phyloP scores from a whole-genome alignment of 495 filamentous ascomycete genomes.

The Podospora anserina region DNA sequence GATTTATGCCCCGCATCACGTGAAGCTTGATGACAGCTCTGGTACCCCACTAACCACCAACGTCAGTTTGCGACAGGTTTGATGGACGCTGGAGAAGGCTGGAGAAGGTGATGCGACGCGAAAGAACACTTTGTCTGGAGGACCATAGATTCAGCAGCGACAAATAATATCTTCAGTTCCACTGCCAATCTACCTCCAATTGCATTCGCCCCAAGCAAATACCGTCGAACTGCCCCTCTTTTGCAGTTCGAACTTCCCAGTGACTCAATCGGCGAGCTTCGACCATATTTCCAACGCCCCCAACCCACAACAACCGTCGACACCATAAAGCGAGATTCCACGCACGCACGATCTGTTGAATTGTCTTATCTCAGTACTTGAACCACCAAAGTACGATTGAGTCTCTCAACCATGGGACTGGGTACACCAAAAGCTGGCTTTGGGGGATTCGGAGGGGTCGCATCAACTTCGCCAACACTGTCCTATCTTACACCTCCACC shows the following conservation, averaged over 20 bases:
- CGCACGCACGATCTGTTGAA: neutral
- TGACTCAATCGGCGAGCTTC: constrained; percentile 7
- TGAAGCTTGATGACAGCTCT: constrained; percentile 7
- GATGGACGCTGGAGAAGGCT: neutral
- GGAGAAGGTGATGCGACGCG: neutral
- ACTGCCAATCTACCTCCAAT: neutral
- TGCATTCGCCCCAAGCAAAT: neutral
- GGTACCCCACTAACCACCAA: constrained; percentile 10
- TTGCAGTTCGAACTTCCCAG: neutral
- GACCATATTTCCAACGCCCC: neutral
- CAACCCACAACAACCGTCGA: neutral
- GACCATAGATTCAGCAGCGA: neutral
- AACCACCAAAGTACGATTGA: neutral
- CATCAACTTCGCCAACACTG: constrained; percentile 49
- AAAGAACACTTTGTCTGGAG: neutral
- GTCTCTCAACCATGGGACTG: neutral
- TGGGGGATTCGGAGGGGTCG: constrained; percentile 48
- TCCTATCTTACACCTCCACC: constrained; percentile 86
- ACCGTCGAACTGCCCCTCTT: neutral
- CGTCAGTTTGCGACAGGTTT: neutral
- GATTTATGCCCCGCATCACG: constrained; percentile 13
- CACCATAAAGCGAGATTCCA: neutral
- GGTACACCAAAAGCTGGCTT: constrained; percentile 16
- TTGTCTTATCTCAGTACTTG: neutral
- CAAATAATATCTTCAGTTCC: neutral